Percentiles rank a stretch among this genome's conserved stretches.
phyloP scores from a whole-genome alignment of 208 protist genomes.

The Crithidia expoeki region DNA sequence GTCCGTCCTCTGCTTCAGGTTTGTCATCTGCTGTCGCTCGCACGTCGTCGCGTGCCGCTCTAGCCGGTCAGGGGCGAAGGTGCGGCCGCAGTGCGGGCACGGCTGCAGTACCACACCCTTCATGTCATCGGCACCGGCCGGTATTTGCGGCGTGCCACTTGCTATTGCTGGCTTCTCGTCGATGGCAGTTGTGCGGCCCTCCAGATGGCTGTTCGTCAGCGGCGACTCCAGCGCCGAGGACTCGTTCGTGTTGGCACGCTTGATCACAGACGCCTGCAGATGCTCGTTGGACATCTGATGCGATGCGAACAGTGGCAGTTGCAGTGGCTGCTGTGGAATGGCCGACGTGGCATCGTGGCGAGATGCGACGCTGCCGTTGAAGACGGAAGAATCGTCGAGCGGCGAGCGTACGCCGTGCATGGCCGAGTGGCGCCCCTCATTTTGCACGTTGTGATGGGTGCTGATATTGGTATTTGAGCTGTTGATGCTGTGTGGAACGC shows the following conservation, averaged over 20 bases:
- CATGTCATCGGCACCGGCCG: constrained; percentile 14
- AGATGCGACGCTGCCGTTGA: background rate
- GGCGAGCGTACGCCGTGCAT: background rate
- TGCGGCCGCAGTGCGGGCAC: constrained; percentile 78
- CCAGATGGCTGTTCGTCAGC: background rate
- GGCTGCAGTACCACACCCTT: constrained; percentile 51
- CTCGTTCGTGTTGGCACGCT: constrained; percentile 16
- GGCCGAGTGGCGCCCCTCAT: too few species aligned
- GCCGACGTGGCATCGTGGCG: background rate
- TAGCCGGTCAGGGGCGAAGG: constrained; percentile 59
- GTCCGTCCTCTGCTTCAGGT: constrained; percentile 13
- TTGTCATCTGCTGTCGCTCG: constrained; percentile 26
- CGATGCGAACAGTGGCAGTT: background rate
- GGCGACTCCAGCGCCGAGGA: constrained; percentile 3
- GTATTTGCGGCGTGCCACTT: constrained; percentile 26
- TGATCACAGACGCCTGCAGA: constrained; percentile 43
- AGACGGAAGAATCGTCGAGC: constrained; percentile 1
- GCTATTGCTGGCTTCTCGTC: constrained; percentile 33
- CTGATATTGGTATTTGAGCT: background rate
- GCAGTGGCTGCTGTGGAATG: background rate
- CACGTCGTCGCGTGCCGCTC: constrained; percentile 65
- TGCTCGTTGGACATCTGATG: constrained; percentile 38
- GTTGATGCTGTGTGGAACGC: background rate
- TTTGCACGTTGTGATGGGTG: too few species aligned
- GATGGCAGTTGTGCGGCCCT: constrained; percentile 1